phyloP scores from a whole-genome alignment of 768 basidiomycete genomes.

The Lentinula raphanica region DNA sequence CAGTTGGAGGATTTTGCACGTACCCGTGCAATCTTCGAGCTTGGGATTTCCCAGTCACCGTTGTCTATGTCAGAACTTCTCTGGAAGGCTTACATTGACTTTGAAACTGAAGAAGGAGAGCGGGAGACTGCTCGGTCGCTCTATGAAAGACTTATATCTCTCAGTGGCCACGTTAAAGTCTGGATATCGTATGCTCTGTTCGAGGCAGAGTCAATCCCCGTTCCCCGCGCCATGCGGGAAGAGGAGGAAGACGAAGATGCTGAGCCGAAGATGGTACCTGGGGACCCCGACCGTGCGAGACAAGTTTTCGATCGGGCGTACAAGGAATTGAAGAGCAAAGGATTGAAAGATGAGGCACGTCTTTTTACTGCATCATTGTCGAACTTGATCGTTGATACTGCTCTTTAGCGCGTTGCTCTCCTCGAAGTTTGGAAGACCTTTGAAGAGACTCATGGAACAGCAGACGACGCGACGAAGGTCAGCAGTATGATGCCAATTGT shows the following conservation, averaged over 20 bases:
- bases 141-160: constrained; percentile 80
- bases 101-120: constrained; percentile 92
- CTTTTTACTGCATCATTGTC: neutral
- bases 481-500: constrained; percentile 92
- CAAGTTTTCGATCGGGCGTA: constrained; percentile 85
- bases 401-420: constrained; percentile 74
- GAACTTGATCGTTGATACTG: neutral
- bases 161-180: constrained; percentile 93
- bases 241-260: constrained; percentile 63
- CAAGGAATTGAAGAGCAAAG: constrained; percentile 75
- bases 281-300: constrained; percentile 65
- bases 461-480: constrained; percentile 74
- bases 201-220: constrained; percentile 72
- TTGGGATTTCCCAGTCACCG: constrained; percentile 76
- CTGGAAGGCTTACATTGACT: constrained; percentile 96
- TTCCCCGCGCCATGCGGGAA: constrained; percentile 59
- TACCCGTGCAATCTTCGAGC: constrained; percentile 90
- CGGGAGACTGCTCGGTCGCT: constrained; percentile 76
- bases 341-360: constrained; percentile 83
- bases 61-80: constrained; percentile 93
- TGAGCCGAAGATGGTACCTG: constrained; percentile 62
- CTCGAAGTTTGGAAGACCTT: constrained; percentile 95
- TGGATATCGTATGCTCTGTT: constrained; percentile 96
- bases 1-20: constrained; percentile 84
- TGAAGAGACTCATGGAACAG: constrained; percentile 74